Base-by-base conservation (phyloP, 1,284 basidiomycete genomes). In the Melanopsichium pennsylvanicum region DNA sequence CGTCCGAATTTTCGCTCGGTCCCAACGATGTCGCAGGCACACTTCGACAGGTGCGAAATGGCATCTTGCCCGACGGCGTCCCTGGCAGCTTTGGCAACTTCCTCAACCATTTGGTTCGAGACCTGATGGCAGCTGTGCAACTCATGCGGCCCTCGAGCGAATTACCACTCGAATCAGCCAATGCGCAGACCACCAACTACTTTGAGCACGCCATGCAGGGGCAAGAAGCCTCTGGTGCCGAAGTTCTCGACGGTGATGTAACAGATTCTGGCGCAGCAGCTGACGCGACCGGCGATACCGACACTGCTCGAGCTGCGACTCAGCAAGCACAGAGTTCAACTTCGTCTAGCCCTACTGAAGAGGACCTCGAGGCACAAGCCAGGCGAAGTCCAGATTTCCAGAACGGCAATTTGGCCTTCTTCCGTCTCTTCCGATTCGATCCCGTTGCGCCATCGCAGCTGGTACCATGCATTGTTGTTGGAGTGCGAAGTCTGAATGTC, bases 351-450 rank as follows among this genome's bases (percentile, higher is more conserved):
- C 2, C 23, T 5, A 41, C 23, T n/a, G 37, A 33, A 31, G 58
- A 47, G 12, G 47, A 59, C 21, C 32, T 46, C 22, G 69, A 69
- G 36, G 49, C 62, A 25, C 50, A 55, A 22, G 59, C 47, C 4
- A 51, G 76, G 27, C 51, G 76, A 7, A 51, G 72, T 11, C 44
- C 62, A 18, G 77, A 79, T 35, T 46, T 79, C 29, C 59, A 72
- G 48, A 52, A 59, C 21, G 76, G 75, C 22, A 72, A 78, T 31
- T 59, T 80, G 6, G 71, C 73, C 16, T 80, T 80, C 52, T 80
- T 75, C 72, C 76, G 78, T 6, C 57, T 78, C 22, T 78, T 74
- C 66, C 64, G 76, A 8, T 78, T 79, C 32, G 74, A 78, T 22
- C 70, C 67, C 0, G 49, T 58, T 15, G 55, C 48, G 13, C 59